Base-by-base conservation (phyloP, 2,329 filamentous ascomycete genomes). In the Fusarium decemcellulare region DNA sequence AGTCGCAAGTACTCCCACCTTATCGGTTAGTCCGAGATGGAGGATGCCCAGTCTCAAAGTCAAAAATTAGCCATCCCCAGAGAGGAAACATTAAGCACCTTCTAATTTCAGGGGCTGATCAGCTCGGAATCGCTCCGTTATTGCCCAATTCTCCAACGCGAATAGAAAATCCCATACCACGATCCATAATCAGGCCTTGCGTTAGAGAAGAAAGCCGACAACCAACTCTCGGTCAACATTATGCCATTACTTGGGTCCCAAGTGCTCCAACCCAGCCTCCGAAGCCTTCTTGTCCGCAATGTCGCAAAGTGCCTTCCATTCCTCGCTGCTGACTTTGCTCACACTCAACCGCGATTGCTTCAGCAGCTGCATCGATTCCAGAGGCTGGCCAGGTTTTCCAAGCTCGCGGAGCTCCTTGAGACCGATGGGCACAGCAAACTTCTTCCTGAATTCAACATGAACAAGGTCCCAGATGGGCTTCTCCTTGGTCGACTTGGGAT, bases 301-400 rank as follows among this genome's bases (percentile, higher is more conserved):
- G 2, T 81, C 76, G 47, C 88, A 82, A 58, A 94, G 82, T 68
- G 87, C 88, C 36, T 87, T 80, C 90, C 92, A 95, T 78, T 95
- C 92, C 0, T 80, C 80, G 12, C 79, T 80, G 51, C 84, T 86
- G 8, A 95, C 92, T 67, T 85, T 89, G 73, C 88, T 91, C 9
- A 98, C 95, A 76, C 94, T 97, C 56, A 98, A 80, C 40, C 95
- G 87, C n/a, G 89, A 87, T 81, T 94, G 90, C 75, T 91, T 95
- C 65, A 98, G 84, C 81, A 96, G 87, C 81, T 97, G 93, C 89
- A 98, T 93, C 52, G 89, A 86, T 74, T 89, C 88, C 42, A 97
- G 82, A 8, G 88, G 84, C 9, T 87, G 81, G 0, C 86, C 86
- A 0, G 79, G 76, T 42, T 85, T 83, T 7, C 88, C 88, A 74